phyloP scores from a whole-genome alignment of 2,329 filamentous ascomycete species.

The Plectosphaerella sp. region DNA sequence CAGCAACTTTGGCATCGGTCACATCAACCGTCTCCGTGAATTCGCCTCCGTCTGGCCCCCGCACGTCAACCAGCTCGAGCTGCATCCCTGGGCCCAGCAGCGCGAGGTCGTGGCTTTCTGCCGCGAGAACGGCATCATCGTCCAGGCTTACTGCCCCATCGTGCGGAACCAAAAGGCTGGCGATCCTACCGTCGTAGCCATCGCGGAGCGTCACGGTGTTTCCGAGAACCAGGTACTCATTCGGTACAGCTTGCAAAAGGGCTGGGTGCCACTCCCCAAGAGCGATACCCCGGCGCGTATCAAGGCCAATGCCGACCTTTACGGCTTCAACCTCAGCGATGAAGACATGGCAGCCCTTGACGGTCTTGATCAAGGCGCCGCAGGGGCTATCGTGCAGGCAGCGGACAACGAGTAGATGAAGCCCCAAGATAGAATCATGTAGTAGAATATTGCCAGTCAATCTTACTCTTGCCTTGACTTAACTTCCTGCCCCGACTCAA shows the following conservation, averaged over 20 bases:
- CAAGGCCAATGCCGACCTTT: constrained; percentile 55
- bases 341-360: constrained; percentile 49
- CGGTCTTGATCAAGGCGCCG: constrained; percentile 11
- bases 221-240: constrained; percentile 63
- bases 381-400: background rate
- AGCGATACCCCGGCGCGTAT: constrained; percentile 57
- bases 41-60: constrained; percentile 66
- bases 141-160: constrained; percentile 36
- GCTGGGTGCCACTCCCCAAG: constrained; percentile 65
- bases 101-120: constrained; percentile 44
- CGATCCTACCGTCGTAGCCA: constrained; percentile 47
- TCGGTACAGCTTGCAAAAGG: constrained; percentile 66
- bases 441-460: background rate
- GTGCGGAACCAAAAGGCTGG: constrained; percentile 29
- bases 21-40: constrained; percentile 64
- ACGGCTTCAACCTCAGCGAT: constrained; percentile 50
- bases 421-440: background rate
- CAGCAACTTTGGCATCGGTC: constrained; percentile 64
- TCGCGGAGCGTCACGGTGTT: constrained; percentile 57
- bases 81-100: constrained; percentile 67
- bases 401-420: background rate
- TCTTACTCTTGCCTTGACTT: background rate
- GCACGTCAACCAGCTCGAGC: constrained; percentile 70
- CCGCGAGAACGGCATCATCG: constrained; percentile 69
- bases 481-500: too few species aligned